Evolutionary conservation across 352 stramenopile genomes (phyloP).

Genomic region (Phytophthora lateralis): DNA sequence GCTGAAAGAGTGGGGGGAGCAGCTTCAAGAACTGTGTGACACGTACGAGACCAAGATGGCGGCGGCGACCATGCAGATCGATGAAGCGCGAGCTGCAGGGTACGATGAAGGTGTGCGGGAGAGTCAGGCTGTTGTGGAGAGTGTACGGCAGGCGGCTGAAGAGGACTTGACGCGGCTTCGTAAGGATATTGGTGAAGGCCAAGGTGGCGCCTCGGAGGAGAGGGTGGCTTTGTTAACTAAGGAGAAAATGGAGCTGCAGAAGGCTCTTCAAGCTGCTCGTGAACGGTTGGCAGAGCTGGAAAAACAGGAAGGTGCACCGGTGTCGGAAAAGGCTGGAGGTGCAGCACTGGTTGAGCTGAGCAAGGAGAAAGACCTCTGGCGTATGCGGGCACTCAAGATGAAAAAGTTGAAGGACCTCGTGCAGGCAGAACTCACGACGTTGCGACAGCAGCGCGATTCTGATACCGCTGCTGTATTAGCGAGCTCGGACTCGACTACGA

Average conservation of each 20-base stretch:
- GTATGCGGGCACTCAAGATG: constrained; percentile 81
- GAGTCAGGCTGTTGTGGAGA: constrained; percentile 73
- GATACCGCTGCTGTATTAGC: constrained; percentile 13
- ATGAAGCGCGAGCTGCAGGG: constrained; percentile 63
- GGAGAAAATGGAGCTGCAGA: constrained; percentile 37
- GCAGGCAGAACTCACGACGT: constrained; percentile 55
- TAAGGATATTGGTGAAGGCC: constrained; percentile 25
- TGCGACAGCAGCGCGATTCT: constrained; percentile 40
- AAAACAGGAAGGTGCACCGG: constrained; percentile 5
- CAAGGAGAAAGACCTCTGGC: constrained; percentile 82
- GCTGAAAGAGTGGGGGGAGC: constrained; percentile 53
- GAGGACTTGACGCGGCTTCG: constrained; percentile 41
- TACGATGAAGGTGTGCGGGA: constrained; percentile 82
- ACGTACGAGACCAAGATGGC: constrained; percentile 78
- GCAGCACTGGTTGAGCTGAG: constrained; percentile 24
- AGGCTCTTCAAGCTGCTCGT: constrained; percentile 24
- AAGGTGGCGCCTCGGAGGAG: neutral
- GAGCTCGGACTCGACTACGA: constrained; percentile 1
- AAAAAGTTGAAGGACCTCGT: constrained; percentile 82
- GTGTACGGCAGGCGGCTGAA: constrained; percentile 56
- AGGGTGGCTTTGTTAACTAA: constrained; percentile 28
- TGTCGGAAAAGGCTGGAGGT: constrained; percentile 4
- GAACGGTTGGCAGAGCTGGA: constrained; percentile 33
- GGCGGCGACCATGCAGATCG: constrained; percentile 74
- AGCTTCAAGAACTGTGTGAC: constrained; percentile 72